phyloP scores from a whole-genome alignment of 805 yeast species.

The Sugiyamaella marilandica region DNA sequence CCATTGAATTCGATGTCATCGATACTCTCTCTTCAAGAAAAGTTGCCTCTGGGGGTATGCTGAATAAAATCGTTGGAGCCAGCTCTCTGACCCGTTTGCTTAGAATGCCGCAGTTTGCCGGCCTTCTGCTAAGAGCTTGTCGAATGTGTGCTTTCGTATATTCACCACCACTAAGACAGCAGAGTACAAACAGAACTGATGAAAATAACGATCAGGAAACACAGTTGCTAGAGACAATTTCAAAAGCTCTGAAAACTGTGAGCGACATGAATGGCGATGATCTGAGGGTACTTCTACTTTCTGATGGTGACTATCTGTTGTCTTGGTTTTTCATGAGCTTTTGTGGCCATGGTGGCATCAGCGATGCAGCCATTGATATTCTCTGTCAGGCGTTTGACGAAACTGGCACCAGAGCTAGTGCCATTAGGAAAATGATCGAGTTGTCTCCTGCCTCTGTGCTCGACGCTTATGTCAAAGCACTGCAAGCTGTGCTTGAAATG shows the following conservation, averaged over 20 bases:
- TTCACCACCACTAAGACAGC: neutral
- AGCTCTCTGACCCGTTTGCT: neutral
- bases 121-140: neutral
- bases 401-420: constrained; percentile 73
- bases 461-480: constrained; percentile 43
- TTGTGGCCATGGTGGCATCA: neutral
- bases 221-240: neutral
- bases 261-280: neutral
- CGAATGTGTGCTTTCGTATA: neutral
- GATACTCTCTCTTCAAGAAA: neutral
- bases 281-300: neutral
- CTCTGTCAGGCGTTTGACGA: constrained; percentile 78
- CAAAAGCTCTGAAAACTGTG: neutral
- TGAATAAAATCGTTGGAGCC: neutral
- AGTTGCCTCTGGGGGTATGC: neutral
- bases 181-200: neutral
- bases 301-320: neutral
- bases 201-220: neutral
- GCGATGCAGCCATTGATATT: constrained; percentile 54
- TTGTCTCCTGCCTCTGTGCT: constrained; percentile 44
- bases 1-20: neutral
- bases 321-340: constrained; percentile 1
- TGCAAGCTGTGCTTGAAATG: constrained; percentile 43
- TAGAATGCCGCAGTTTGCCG: neutral
- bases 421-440: constrained; percentile 52